Conservation (phyloP, 2,329 filamentous ascomycete species). For the Herpotrichia juniperi region DNA sequence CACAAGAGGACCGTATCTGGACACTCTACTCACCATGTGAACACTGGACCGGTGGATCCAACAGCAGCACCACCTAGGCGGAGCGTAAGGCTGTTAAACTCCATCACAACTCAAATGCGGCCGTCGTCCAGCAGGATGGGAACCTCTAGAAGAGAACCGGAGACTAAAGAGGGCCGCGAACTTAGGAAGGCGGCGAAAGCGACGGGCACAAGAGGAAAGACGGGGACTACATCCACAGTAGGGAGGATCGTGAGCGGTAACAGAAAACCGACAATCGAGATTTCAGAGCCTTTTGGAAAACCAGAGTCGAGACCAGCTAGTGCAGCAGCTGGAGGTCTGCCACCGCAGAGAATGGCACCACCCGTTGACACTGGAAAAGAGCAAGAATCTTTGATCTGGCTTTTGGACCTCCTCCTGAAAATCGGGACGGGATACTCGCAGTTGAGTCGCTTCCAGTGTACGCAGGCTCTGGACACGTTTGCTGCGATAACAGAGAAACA, state of each 20-base stretch:
- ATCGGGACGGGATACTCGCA: constrained; percentile 81
- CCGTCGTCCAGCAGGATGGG: constrained; percentile 68
- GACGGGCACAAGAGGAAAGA: constrained; percentile 72
- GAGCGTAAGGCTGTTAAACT: constrained; percentile 50
- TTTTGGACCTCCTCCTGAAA: constrained; percentile 82
- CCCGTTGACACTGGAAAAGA: constrained; percentile 67
- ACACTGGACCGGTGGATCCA: constrained; percentile 43
- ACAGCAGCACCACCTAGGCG: constrained; percentile 52
- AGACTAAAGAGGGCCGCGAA: constrained; percentile 70
- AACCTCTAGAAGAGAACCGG: constrained; percentile 58
- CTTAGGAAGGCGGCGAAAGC: constrained; percentile 83
- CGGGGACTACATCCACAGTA: constrained; percentile 71
- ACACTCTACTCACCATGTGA: constrained; percentile 58
- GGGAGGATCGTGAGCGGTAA: constrained; percentile 90
- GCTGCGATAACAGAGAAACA: constrained; percentile 73
- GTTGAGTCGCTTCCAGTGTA: constrained; percentile 78
- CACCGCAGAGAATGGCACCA: constrained; percentile 43
- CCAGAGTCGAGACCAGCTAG: constrained; percentile 56
- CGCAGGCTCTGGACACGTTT: constrained; percentile 77
- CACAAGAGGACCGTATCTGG: constrained; percentile 94
- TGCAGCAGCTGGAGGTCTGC: constrained; percentile 30
- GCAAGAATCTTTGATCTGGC: constrained; percentile 75
- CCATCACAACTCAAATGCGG: constrained; percentile 65
- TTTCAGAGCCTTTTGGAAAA: constrained; percentile 72
- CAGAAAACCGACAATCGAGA: constrained; percentile 72